Percentiles rank a stretch among this genome's conserved stretches.
These are phyloP conservation scores for Protomyces lactucae-debilis DNA, from an alignment of 1,139 yeast species.

Conservation along the genomic window DNA sequence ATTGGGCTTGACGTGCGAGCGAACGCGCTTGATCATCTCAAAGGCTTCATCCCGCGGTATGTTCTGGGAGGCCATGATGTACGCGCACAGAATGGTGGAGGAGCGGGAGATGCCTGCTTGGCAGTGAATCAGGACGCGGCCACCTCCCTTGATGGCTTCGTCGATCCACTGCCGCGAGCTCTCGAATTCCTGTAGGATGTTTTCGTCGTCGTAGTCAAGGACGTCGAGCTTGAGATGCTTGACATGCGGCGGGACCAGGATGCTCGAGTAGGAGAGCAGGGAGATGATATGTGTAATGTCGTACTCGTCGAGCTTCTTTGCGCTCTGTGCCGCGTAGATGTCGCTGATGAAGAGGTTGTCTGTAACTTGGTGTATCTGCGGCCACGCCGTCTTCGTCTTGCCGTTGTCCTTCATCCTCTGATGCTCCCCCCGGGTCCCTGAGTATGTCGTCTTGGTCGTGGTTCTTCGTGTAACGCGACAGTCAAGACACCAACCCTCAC, in stretches of 20 bases:
- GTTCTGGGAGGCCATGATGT: conserved; percentile 14
- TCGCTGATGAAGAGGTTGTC: conserved; percentile 14
- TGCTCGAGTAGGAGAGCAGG: conserved; percentile 13
- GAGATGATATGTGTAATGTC: conserved; percentile 22
- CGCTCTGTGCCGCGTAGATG: conserved; percentile 15
- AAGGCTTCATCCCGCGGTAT: conserved; percentile 17
- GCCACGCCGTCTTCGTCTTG: conserved; percentile 4
- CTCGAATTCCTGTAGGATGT: conserved; percentile 55
- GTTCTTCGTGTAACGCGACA: no score
- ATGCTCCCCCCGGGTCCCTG: no score
- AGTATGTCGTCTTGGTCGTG: no score
- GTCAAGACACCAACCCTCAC: no score
- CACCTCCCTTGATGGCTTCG: conserved; percentile 14
- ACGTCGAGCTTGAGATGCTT: conserved; percentile 32
- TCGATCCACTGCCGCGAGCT: conserved; percentile 43
- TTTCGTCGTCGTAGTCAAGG: conserved; percentile 39
- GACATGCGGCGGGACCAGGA: conserved; percentile 13
- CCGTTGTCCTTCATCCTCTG: neutral
- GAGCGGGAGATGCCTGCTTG: conserved; percentile 23
- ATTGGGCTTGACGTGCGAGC: conserved; percentile 13
- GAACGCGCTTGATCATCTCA: conserved; percentile 2
- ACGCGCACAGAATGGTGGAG: conserved; percentile 23
- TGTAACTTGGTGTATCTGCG: conserved; percentile 11
- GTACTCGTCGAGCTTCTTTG: conserved; percentile 4
- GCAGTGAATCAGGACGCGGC: conserved; percentile 22